These are phyloP conservation scores for Eimeria praecox DNA, from an alignment of 169 alveolate species.

Conservation along the genomic window DNA sequence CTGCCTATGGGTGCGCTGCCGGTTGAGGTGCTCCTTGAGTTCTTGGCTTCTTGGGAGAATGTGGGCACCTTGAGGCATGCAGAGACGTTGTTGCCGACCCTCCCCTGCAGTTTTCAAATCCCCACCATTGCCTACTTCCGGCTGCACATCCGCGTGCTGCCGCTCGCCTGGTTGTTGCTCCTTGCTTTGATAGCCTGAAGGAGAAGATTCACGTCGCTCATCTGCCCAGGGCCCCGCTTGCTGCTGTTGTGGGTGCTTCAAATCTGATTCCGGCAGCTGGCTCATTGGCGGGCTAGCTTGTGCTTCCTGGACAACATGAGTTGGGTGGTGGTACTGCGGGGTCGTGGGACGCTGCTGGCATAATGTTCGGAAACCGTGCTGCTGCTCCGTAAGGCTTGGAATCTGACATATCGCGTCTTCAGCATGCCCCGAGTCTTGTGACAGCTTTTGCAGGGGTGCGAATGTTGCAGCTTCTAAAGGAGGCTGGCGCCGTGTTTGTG, in stretches of 20 bases:
- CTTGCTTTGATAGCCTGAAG: not conserved
- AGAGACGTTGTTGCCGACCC: conserved; percentile 21
- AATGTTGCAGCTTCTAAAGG: conserved; percentile 38
- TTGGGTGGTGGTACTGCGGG: conserved; percentile 58
- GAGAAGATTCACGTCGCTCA: conserved; percentile 27
- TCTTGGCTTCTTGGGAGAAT: conserved; percentile 43
- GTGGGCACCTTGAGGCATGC: conserved; percentile 8
- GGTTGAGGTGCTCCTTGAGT: conserved; percentile 44
- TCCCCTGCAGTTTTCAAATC: not conserved
- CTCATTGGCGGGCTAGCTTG: not conserved
- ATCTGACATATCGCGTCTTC: not conserved
- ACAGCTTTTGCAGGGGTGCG: conserved; percentile 57
- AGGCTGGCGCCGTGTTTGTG: conserved; percentile 66
- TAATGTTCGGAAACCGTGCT: not conserved
- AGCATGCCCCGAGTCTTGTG: conserved; percentile 35
- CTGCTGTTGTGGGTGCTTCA: conserved; percentile 10
- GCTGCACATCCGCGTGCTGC: conserved; percentile 13
- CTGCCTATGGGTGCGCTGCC: conserved; percentile 74
- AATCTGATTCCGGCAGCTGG: not conserved
- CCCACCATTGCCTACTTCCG: not conserved
- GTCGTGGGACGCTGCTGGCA: conserved; percentile 21
- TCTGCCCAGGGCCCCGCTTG: not conserved
- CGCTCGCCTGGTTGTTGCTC: conserved; percentile 10
- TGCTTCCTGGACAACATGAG: not conserved
- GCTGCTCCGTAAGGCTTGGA: conserved; percentile 1